Evolutionary conservation across 345 rosid genomes (phyloP).

Genomic region (Melastoma malabathricum): DNA sequence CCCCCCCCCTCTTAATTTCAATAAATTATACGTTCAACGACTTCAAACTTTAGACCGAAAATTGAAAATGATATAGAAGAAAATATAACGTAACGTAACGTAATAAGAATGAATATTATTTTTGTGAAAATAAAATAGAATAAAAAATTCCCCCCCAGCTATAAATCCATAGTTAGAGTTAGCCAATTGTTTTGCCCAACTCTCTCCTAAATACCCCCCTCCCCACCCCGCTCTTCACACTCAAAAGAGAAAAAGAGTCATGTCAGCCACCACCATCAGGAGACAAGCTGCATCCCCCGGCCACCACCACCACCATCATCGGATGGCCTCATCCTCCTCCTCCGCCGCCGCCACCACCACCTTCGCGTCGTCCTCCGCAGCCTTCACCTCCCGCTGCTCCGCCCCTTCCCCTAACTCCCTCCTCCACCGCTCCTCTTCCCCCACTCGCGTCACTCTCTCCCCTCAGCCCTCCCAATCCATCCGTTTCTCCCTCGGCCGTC

Average conservation of each 20-base stretch:
- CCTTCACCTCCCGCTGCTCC: constrained; percentile 28
- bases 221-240: constrained; percentile 1
- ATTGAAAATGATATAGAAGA: too few relatives aligned
- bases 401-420: constrained; percentile 11
- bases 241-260: constrained; percentile 3
- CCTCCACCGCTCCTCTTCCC: constrained; percentile 35
- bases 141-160: constrained; percentile 5
- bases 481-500: constrained; percentile 28
- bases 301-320: constrained; percentile 13
- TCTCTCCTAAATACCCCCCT: constrained; percentile 15
- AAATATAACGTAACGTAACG: too few relatives aligned
- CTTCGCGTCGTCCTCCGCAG: constrained; percentile 29
- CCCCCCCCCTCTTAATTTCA: too few relatives aligned
- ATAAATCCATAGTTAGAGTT: constrained; percentile 34
- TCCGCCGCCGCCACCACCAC: constrained; percentile 38
- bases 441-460: constrained; percentile 19
- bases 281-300: background rate
- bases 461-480: constrained; percentile 30
- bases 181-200: constrained; percentile 38
- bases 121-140: background rate
- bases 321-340: constrained; percentile 20
- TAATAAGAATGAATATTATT: background rate
- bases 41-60: too few relatives aligned
- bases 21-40: too few relatives aligned
- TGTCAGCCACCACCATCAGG: constrained; percentile 45